Evolutionary conservation across 106 monocot genomes (phyloP).

Genomic region (Dendrobium nobile): DNA sequence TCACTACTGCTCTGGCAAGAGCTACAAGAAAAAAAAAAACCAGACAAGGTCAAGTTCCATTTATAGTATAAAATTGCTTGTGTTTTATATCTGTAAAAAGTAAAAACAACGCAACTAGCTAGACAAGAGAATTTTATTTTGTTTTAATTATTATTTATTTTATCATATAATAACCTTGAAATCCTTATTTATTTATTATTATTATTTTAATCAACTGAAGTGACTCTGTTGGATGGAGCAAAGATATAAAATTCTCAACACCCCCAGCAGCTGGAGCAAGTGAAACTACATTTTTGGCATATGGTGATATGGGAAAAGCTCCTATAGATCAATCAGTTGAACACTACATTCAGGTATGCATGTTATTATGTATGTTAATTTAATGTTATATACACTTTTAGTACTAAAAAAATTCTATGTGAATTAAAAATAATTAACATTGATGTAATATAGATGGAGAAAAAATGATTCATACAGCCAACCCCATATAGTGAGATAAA

Average conservation of each 20-base stretch:
- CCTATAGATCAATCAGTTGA: slow-evolving; percentile 58
- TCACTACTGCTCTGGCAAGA: too few relatives aligned
- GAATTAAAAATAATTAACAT: too few relatives aligned
- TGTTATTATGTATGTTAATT: not conserved
- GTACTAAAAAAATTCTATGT: too few relatives aligned
- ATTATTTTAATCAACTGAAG: slow-evolving; percentile 13
- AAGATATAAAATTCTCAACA: slow-evolving; percentile 40
- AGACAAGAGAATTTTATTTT: not conserved
- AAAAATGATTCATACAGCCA: too few relatives aligned
- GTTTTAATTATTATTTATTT: not conserved
- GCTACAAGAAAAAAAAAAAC: not conserved
- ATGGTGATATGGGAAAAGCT: slow-evolving; percentile 83
- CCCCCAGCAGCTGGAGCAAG: slow-evolving; percentile 60
- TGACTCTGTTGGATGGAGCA: slow-evolving; percentile 70
- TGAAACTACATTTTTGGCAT: slow-evolving; percentile 39
- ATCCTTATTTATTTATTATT: not conserved
- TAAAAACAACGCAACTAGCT: too few relatives aligned
- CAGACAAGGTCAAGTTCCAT: too few relatives aligned
- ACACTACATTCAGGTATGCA: slow-evolving; percentile 71
- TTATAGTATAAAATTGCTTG: not conserved
- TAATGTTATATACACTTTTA: not conserved
- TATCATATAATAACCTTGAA: not conserved
- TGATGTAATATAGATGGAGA: too few relatives aligned
- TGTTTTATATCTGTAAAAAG: not conserved
- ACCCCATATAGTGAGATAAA: too few relatives aligned